Evolutionary conservation across 208 protist species (phyloP).

Genomic region (Trypanosoma rangeli): DNA sequence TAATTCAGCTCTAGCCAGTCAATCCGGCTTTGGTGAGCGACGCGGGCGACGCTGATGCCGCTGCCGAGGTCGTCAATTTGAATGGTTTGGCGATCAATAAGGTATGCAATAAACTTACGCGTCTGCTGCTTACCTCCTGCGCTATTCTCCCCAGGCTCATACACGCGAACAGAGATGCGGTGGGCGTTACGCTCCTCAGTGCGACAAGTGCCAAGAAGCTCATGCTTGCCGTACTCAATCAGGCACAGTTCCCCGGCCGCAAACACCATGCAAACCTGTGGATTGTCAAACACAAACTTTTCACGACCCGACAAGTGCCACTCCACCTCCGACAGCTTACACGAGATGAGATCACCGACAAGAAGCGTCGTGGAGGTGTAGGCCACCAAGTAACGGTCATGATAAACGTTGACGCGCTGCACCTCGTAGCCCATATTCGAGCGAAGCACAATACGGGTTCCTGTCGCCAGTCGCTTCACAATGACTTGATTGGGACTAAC

Average conservation of each 20-base stretch:
- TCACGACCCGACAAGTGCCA: slow-evolving; percentile 92
- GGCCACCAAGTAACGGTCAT: slow-evolving; percentile 96
- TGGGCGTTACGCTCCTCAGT: slow-evolving; percentile 96
- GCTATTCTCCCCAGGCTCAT: slow-evolving; percentile 38
- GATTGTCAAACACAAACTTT: slow-evolving; percentile 97
- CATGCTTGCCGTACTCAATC: slow-evolving; percentile 97
- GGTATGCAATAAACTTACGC: slow-evolving; percentile 94
- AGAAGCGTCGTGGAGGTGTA: slow-evolving; percentile 95
- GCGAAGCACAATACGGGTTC: slow-evolving; percentile 92
- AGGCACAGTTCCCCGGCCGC: slow-evolving; percentile 95
- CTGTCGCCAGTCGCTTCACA: slow-evolving; percentile 93
- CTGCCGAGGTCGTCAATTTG: slow-evolving; percentile 93
- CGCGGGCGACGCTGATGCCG: slow-evolving; percentile 80
- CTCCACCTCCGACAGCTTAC: slow-evolving; percentile 94
- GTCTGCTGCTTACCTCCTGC: slow-evolving; percentile 25
- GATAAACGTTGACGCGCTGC: slow-evolving; percentile 95
- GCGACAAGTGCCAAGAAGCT: slow-evolving; percentile 94
- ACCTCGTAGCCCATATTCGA: slow-evolving; percentile 95
- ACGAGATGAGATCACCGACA: slow-evolving; percentile 95
- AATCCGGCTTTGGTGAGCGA: slow-evolving; percentile 91
- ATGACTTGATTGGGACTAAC: slow-evolving; percentile 96
- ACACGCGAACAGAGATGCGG: slow-evolving; percentile 92
- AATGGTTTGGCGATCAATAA: slow-evolving; percentile 96
- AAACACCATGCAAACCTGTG: slow-evolving; percentile 96
- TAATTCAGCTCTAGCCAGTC: slow-evolving; percentile 97